Evolutionary conservation across 352 stramenopile genomes (phyloP).

Genomic region (Pythium coloratum): DNA sequence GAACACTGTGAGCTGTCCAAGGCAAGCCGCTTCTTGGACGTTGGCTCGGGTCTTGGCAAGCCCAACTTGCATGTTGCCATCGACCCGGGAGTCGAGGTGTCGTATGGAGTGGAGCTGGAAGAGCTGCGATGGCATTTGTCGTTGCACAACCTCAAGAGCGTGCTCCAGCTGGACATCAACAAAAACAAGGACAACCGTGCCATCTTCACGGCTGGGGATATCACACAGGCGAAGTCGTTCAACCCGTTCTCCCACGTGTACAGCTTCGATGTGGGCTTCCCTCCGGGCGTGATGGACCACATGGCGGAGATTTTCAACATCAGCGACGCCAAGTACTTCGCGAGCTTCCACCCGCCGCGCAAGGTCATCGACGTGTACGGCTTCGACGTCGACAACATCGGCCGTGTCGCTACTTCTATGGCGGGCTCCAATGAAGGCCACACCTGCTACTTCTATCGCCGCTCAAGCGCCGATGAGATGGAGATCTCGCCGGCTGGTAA

Average conservation of each 20-base stretch:
- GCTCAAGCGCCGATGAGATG: constrained; percentile 26
- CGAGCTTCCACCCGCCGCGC: constrained; percentile 93
- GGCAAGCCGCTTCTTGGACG: constrained; percentile 94
- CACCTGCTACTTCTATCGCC: constrained; percentile 96
- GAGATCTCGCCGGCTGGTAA: constrained; percentile 8
- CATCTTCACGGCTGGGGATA: constrained; percentile 94
- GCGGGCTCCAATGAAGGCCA: constrained; percentile 96
- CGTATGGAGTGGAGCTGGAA: constrained; percentile 96
- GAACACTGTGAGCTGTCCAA: constrained; percentile 89
- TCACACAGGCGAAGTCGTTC: constrained; percentile 92
- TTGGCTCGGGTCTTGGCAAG: constrained; percentile 97
- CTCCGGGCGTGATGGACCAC: constrained; percentile 92
- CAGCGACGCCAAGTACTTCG: constrained; percentile 89
- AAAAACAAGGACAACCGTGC: constrained; percentile 60
- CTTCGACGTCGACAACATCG: constrained; percentile 91
- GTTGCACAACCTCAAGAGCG: constrained; percentile 91
- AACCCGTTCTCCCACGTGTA: constrained; percentile 99
- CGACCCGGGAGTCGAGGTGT: constrained; percentile 94
- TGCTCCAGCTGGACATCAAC: constrained; percentile 73
- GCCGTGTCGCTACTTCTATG: constrained; percentile 92
- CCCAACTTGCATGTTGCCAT: constrained; percentile 97
- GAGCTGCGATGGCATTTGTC: constrained; percentile 94
- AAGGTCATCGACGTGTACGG: constrained; percentile 93
- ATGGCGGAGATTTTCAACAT: constrained; percentile 94
- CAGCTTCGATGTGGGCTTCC: constrained; percentile 98